Percentiles rank a stretch among this genome's conserved stretches.
These are phyloP conservation scores for Ceratobasidium sp. DNA, from an alignment of 1,284 basidiomycete genomes.

Conservation along the genomic window DNA sequence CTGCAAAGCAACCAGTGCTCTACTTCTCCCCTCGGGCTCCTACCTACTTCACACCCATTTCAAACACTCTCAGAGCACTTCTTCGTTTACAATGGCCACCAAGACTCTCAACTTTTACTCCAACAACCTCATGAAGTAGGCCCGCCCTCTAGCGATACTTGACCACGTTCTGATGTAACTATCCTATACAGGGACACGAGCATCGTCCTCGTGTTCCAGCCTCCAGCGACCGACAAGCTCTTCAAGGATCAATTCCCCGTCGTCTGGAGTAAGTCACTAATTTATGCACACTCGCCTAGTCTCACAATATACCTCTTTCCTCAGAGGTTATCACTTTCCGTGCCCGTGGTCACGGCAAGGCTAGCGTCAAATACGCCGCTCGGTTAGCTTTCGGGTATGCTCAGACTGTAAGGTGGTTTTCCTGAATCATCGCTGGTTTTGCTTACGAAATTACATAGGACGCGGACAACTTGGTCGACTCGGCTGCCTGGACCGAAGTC, in stretches of 20 bases:
- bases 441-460: background rate
- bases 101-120: conserved; percentile 22
- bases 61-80: background rate
- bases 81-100: conserved; percentile 1
- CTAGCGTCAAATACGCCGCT: conserved; percentile 1
- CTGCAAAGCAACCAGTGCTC: background rate
- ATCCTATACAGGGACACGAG: conserved; percentile 9
- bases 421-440: background rate
- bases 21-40: background rate
- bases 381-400: conserved; percentile 31
- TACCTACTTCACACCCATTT: background rate
- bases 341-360: conserved; percentile 12
- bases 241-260: conserved; percentile 31
- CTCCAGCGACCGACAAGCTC: background rate
- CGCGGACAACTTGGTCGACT: conserved; percentile 15
- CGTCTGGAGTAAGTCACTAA: conserved; percentile 22
- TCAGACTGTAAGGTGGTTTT: conserved; percentile 5
- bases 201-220: conserved; percentile 25
- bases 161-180: background rate
- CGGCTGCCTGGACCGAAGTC: conserved; percentile 14
- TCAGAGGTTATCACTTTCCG: conserved; percentile 29
- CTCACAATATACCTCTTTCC: background rate
- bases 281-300: background rate
- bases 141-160: background rate
- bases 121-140: conserved; percentile 10